Conservation (phyloP, 2,329 filamentous ascomycete species). For the Fusarium decemcellulare region DNA sequence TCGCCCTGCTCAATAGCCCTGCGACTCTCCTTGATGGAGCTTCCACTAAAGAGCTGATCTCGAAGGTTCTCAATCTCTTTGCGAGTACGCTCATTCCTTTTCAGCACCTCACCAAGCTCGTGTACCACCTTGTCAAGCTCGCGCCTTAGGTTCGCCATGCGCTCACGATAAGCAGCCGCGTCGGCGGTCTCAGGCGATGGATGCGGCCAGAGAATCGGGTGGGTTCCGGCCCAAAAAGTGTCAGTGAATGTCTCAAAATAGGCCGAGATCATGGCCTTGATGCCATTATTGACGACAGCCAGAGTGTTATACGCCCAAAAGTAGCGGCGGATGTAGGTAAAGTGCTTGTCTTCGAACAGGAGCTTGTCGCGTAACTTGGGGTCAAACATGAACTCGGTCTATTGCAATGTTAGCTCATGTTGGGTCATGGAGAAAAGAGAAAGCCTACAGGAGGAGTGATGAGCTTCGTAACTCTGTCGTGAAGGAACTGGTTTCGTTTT, state of each 20-base stretch:
- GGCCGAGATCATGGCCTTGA: constrained; percentile 70
- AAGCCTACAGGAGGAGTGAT: constrained; percentile 59
- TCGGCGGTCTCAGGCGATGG: constrained; percentile 60
- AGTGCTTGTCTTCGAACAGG: constrained; percentile 72
- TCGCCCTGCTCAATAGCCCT: constrained; percentile 75
- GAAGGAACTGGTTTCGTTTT: constrained; percentile 70
- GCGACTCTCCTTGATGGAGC: constrained; percentile 72
- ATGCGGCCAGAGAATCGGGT: constrained; percentile 70
- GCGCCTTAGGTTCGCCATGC: constrained; percentile 60
- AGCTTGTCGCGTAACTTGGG: constrained; percentile 68
- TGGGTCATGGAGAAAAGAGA: no score
- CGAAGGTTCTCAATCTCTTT: constrained; percentile 70
- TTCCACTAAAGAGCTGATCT: constrained; percentile 75
- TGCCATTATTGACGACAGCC: constrained; percentile 71
- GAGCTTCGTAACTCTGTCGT: constrained; percentile 69
- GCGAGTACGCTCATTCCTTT: constrained; percentile 66
- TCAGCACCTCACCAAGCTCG: constrained; percentile 62
- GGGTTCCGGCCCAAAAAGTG: constrained; percentile 70
- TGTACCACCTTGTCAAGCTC: constrained; percentile 67
- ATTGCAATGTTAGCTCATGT: constrained; percentile 20
- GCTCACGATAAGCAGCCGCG: constrained; percentile 63
- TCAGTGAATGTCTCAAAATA: constrained; percentile 71
- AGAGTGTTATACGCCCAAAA: constrained; percentile 75
- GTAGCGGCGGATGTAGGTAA: constrained; percentile 73
- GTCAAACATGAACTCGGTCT: constrained; percentile 72